Conservation (phyloP, 768 basidiomycete genomes). For the Mycena sanguinolenta region DNA sequence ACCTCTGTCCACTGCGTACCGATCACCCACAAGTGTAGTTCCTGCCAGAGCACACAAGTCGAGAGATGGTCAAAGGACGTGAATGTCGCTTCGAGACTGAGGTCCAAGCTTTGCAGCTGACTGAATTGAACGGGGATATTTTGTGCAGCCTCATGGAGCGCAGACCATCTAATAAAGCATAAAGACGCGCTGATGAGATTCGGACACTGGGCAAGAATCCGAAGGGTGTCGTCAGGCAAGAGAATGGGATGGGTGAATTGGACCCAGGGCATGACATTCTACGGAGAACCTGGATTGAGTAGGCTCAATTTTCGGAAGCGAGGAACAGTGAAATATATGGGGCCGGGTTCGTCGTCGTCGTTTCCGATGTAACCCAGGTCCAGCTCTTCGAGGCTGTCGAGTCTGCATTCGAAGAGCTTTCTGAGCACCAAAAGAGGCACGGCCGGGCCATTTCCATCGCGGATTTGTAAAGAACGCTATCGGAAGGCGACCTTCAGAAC, state of each 20-base stretch:
- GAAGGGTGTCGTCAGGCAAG: background rate
- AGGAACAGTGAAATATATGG: background rate
- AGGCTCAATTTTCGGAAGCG: background rate
- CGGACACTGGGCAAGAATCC: background rate
- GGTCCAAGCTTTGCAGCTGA: background rate
- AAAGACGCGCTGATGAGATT: background rate
- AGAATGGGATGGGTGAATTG: background rate
- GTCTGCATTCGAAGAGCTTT: background rate
- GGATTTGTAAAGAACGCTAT: no score
- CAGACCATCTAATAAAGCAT: background rate
- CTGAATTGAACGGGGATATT: background rate
- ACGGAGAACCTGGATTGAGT: background rate
- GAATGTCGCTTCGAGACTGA: no score
- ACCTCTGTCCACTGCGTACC: background rate
- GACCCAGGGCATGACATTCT: background rate
- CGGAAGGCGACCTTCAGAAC: no score
- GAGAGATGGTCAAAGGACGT: background rate
- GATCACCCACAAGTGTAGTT: no score
- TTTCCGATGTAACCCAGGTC: background rate
- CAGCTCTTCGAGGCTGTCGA: slow-evolving; percentile 1
- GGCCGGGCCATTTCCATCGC: no score
- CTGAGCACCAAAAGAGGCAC: background rate
- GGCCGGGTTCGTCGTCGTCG: background rate
- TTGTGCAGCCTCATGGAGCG: background rate
- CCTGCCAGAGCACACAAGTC: background rate